Percentiles rank a stretch among this genome's conserved stretches.
Conservation (phyloP, 345 rosid species). For the Gossypioides kirkii region DNA sequence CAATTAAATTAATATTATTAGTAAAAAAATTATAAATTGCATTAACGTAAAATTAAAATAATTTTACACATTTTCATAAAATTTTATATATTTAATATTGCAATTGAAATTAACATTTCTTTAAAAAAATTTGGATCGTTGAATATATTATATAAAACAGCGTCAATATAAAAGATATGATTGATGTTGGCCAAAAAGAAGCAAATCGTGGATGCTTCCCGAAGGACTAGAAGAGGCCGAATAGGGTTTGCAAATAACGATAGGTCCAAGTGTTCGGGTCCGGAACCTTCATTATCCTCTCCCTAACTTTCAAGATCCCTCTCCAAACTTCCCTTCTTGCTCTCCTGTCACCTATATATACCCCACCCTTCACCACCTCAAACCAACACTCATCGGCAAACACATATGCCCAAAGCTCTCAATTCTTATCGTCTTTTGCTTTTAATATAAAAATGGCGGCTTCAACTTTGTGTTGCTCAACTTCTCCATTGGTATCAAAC, state of each 20-base stretch:
- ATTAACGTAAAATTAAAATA: no score
- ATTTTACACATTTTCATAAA: no score
- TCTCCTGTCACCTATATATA: constrained; percentile 14
- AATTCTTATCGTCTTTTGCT: neutral
- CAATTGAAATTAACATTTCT: no score
- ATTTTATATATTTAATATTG: no score
- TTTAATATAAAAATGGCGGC: constrained; percentile 36
- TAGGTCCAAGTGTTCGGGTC: constrained; percentile 6
- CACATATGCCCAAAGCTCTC: neutral
- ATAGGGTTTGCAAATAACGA: neutral
- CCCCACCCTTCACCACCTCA: neutral
- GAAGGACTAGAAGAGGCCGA: constrained; percentile 6
- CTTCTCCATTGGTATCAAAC: constrained; percentile 19
- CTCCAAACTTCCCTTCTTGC: constrained; percentile 17
- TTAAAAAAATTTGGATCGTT: no score
- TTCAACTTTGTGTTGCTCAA: constrained; percentile 32
- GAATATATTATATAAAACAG: no score
- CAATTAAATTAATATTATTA: no score
- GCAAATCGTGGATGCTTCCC: constrained; percentile 12
- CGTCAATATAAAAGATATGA: no score
- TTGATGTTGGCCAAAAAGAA: neutral
- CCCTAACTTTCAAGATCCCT: constrained; percentile 25
- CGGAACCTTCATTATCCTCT: constrained; percentile 6
- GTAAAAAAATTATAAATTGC: no score
- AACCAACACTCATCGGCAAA: neutral